A percentile compares a stretch with the other conserved stretches of the same genome.
These are phyloP conservation scores for Diaporthe aspalathi DNA, from an alignment of 2,329 filamentous ascomycete genomes.

Conservation along the genomic window DNA sequence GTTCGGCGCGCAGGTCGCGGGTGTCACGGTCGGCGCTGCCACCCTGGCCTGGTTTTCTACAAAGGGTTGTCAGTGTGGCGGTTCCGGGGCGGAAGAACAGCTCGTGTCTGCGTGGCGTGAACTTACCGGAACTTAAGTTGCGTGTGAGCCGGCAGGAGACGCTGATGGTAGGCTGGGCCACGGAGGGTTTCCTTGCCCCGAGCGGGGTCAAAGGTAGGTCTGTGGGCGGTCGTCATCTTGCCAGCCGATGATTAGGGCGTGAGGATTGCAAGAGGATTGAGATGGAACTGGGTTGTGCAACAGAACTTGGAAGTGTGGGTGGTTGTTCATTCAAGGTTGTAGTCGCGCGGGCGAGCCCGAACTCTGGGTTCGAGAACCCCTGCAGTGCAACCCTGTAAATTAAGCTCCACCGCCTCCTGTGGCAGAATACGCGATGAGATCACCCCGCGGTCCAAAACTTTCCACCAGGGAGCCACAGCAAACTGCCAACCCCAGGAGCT, in stretches of 20 bases:
- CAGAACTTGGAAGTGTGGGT: conserved; percentile 1
- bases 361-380: conserved; percentile 16
- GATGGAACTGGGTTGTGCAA: not conserved
- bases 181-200: conserved; percentile 94
- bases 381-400: conserved; percentile 30
- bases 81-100: conserved; percentile 39
- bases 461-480: conserved; percentile 1
- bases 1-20: conserved; percentile 89
- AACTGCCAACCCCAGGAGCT: not conserved
- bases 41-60: conserved; percentile 86
- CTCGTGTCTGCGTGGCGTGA: not conserved
- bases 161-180: conserved; percentile 95
- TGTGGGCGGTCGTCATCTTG: conserved; percentile 76
- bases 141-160: conserved; percentile 92
- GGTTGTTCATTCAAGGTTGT: conserved; percentile 25
- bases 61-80: conserved; percentile 28
- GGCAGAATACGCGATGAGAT: conserved; percentile 36
- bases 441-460: conserved; percentile 37
- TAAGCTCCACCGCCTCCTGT: conserved; percentile 32
- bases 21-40: conserved; percentile 75
- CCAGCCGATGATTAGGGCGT: not conserved
- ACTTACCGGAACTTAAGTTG: conserved; percentile 85
- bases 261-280: not conserved
- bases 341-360: conserved; percentile 31
- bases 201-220: conserved; percentile 96